Evolutionary conservation across 2,329 filamentous ascomycete genomes (phyloP).

Genomic region (Xylariales sp.): DNA sequence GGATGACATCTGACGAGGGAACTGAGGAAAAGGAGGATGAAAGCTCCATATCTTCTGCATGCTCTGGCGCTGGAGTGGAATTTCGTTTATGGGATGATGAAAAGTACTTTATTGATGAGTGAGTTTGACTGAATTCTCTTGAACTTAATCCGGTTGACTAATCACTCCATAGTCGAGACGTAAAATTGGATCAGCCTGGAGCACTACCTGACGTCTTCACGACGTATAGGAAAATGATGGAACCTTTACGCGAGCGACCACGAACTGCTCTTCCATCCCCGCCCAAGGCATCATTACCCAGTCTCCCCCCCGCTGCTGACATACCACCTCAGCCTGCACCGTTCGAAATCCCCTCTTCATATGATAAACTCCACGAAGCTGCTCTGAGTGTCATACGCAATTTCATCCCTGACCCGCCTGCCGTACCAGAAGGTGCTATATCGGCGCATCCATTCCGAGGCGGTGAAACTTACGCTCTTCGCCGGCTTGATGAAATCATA

Average conservation of each 20-base stretch:
- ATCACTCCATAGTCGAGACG: slow-evolving; percentile 52
- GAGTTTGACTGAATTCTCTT: slow-evolving; percentile 29
- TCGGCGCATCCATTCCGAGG: slow-evolving; percentile 65
- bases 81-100: slow-evolving; percentile 69
- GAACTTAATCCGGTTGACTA: slow-evolving; percentile 11
- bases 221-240: slow-evolving; percentile 66
- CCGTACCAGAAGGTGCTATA: slow-evolving; percentile 44
- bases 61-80: slow-evolving; percentile 46
- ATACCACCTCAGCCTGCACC: slow-evolving; percentile 57
- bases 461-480: slow-evolving; percentile 60
- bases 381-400: slow-evolving; percentile 54
- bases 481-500: slow-evolving; percentile 52
- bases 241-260: slow-evolving; percentile 64
- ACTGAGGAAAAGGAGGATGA: slow-evolving; percentile 67
- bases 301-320: slow-evolving; percentile 41
- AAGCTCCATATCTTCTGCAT: slow-evolving; percentile 45
- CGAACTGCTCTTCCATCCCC: slow-evolving; percentile 53
- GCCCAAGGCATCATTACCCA: slow-evolving; percentile 45
- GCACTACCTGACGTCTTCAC: slow-evolving; percentile 74
- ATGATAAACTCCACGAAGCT: slow-evolving; percentile 47
- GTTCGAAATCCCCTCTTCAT: slow-evolving; percentile 56
- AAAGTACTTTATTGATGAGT: slow-evolving; percentile 80
- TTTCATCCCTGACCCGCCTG: slow-evolving; percentile 46
- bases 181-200: slow-evolving; percentile 50
- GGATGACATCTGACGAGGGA: slow-evolving; percentile 70